These are phyloP conservation scores for Cantharellus anzutake DNA, from an alignment of 768 basidiomycete genomes.

Conservation along the genomic window DNA sequence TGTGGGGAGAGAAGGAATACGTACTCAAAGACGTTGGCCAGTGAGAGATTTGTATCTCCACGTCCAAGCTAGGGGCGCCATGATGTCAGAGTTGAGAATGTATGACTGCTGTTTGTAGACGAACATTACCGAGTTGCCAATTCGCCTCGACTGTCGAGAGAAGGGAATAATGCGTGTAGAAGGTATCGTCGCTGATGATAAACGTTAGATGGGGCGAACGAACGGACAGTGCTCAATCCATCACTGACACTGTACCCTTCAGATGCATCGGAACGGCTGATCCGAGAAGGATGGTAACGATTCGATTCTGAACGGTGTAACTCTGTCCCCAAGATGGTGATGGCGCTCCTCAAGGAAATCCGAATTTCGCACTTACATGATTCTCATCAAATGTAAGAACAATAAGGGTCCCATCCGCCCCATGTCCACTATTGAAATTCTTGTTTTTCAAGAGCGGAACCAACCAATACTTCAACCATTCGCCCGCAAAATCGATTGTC, in stretches of 20 bases:
- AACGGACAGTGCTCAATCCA: neutral
- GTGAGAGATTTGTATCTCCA: neutral
- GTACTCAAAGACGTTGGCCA: neutral
- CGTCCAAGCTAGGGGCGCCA: neutral
- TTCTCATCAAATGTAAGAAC: slow-evolving; percentile 44
- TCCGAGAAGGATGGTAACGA: slow-evolving; percentile 26
- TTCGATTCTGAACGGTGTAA: slow-evolving; percentile 18
- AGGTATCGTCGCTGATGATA: slow-evolving; percentile 24
- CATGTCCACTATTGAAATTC: slow-evolving; percentile 25
- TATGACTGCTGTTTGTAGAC: slow-evolving; percentile 5
- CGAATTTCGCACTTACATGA: slow-evolving; percentile 11
- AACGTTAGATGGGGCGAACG: neutral
- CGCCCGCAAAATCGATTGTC: slow-evolving; percentile 23
- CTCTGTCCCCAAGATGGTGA: neutral
- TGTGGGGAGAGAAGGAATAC: no score
- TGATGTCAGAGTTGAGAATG: neutral
- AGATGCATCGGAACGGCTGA: slow-evolving; percentile 25
- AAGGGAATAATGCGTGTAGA: slow-evolving; percentile 42
- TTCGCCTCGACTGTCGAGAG: slow-evolving; percentile 39
- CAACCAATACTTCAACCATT: slow-evolving; percentile 33
- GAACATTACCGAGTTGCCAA: slow-evolving; percentile 29
- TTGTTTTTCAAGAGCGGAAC: slow-evolving; percentile 29
- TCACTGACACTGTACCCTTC: slow-evolving; percentile 17
- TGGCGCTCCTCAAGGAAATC: neutral
- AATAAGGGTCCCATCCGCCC: slow-evolving; percentile 30